phyloP scores from a whole-genome alignment of 192 early-diverging fungal species.

The Rhizophagus clarus region DNA sequence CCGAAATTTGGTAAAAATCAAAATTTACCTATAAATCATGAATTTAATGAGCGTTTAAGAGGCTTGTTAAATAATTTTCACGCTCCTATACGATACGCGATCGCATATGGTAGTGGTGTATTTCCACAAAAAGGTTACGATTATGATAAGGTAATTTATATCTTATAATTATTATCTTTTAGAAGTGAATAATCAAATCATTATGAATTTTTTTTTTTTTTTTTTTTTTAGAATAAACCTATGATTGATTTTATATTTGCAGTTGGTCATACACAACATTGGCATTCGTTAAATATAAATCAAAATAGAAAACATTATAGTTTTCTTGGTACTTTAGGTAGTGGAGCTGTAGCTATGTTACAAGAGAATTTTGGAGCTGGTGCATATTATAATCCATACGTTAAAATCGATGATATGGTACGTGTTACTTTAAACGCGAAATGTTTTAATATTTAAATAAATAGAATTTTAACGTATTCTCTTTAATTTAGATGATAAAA shows the following conservation, averaged over 20 bases:
- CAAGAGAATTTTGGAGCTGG: slow-evolving; percentile 89
- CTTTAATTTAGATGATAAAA: slow-evolving; percentile 67
- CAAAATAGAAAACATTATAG: slow-evolving; percentile 94
- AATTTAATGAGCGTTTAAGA: slow-evolving; percentile 51
- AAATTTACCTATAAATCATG: slow-evolving; percentile 58
- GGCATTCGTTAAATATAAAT: slow-evolving; percentile 96
- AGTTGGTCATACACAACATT: slow-evolving; percentile 92
- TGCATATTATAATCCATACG: slow-evolving; percentile 95
- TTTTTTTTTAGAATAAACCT: slow-evolving; percentile 65
- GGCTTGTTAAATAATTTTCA: slow-evolving; percentile 48
- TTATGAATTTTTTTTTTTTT: slow-evolving; percentile 1
- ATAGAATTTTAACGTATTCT: no score
- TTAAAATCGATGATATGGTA: slow-evolving; percentile 85
- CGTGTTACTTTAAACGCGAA: slow-evolving; percentile 29
- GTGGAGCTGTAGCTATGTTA: slow-evolving; percentile 66
- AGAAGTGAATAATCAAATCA: background rate
- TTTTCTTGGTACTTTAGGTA: slow-evolving; percentile 72
- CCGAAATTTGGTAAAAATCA: slow-evolving; percentile 64
- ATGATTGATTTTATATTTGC: slow-evolving; percentile 98
- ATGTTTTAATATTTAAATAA: no score
- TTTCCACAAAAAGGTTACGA: slow-evolving; percentile 87
- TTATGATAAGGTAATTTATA: slow-evolving; percentile 42
- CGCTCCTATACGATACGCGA: slow-evolving; percentile 74
- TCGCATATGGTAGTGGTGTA: slow-evolving; percentile 96
- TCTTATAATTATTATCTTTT: background rate